Conservation (phyloP, 176 grass and related monocot species). For the Saccharum spontaneum region DNA sequence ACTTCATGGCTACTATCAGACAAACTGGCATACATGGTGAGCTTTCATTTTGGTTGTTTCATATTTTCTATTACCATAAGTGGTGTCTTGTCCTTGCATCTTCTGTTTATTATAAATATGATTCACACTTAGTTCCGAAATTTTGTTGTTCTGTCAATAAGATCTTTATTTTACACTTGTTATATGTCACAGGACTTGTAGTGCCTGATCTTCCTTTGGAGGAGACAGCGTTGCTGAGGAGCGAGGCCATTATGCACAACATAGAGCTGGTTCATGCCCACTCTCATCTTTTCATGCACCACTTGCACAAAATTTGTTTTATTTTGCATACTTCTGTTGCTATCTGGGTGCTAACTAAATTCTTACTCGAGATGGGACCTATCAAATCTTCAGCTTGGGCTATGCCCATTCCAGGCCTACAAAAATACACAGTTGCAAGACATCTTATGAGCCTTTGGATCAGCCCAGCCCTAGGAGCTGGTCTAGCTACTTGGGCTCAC, state of each 20-base stretch:
- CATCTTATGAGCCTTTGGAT: background rate
- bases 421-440: background rate
- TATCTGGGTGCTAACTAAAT: background rate
- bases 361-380: background rate
- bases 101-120: background rate
- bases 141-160: background rate
- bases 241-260: conserved; percentile 58
- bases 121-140: conserved; percentile 7
- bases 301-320: background rate
- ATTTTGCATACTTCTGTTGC: conserved; percentile 1
- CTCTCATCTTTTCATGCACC: conserved; percentile 16
- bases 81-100: background rate
- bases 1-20: conserved; percentile 72
- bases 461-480: background rate
- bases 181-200: conserved; percentile 68
- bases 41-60: background rate
- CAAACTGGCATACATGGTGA: conserved; percentile 71
- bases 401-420: background rate
- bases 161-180: background rate
- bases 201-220: conserved; percentile 96
- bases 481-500: background rate
- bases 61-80: background rate
- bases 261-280: conserved; percentile 73
- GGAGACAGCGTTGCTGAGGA: conserved; percentile 67
- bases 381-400: background rate